These are phyloP conservation scores for Vaccinium vitisidaea DNA, from an alignment of 148 eudicot species.

Conservation along the genomic window DNA sequence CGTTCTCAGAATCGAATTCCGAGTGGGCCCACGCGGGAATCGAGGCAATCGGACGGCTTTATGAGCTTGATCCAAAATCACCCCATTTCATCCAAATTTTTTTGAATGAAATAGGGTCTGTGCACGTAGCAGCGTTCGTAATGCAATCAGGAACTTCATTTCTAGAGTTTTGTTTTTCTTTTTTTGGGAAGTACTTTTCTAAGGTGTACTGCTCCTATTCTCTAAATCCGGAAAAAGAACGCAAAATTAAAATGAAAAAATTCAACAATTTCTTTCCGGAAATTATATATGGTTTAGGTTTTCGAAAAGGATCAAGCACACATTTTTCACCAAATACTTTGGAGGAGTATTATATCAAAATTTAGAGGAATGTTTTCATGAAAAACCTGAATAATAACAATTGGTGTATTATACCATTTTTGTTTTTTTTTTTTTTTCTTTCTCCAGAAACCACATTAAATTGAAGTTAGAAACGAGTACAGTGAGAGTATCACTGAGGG, in stretches of 20 bases:
- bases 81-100: too few species aligned
- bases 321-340: neutral
- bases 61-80: too few species aligned
- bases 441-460: neutral
- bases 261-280: too few species aligned
- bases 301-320: neutral
- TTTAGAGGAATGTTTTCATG: neutral
- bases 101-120: too few species aligned
- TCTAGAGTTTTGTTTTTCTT: neutral
- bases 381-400: neutral
- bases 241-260: neutral
- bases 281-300: neutral
- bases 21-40: too few species aligned
- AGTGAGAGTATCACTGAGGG: neutral
- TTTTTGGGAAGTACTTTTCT: too few species aligned
- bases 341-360: neutral
- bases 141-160: neutral
- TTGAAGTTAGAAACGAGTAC: neutral
- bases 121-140: too few species aligned
- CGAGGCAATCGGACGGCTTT: too few species aligned
- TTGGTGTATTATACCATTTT: neutral
- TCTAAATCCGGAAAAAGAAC: neutral
- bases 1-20: too few species aligned
- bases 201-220: too few species aligned
- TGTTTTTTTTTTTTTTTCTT: neutral